Conservation (phyloP, 345 rosid genomes). For the Murraya koenigii region DNA sequence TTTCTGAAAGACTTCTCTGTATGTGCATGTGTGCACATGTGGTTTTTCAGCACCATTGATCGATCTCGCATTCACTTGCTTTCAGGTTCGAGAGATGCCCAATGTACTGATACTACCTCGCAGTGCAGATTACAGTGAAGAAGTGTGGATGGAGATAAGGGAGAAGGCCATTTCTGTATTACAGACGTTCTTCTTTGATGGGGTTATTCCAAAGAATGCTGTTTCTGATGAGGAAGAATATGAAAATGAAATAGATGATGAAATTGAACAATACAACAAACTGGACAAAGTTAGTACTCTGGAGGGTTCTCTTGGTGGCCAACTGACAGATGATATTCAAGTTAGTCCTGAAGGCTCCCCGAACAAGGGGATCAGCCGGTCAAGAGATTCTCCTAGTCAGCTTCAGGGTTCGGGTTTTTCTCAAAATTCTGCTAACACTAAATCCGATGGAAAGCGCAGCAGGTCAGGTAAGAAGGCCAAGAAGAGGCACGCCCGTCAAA, state of each 20-base stretch:
- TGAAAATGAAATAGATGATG: conserved; percentile 58
- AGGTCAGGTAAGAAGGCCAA: conserved; percentile 95
- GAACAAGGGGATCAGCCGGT: conserved; percentile 37
- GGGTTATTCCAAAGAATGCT: conserved; percentile 64
- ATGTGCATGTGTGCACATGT: background rate
- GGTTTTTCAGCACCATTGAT: background rate
- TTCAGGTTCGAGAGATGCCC: conserved; percentile 98
- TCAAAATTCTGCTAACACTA: conserved; percentile 31
- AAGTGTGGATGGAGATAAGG: conserved; percentile 98
- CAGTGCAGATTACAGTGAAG: conserved; percentile 99
- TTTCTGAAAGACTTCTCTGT: conserved; percentile 1
- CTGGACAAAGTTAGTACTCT: conserved; percentile 42
- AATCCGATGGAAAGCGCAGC: conserved; percentile 66
- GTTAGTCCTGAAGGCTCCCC: conserved; percentile 51
- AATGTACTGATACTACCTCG: conserved; percentile 95
- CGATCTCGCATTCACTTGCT: conserved; percentile 7
- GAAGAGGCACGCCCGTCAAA: conserved; percentile 85
- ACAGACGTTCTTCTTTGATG: conserved; percentile 80
- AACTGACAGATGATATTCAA: conserved; percentile 43
- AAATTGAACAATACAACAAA: conserved; percentile 38
- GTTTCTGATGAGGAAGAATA: conserved; percentile 81
- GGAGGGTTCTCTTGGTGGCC: conserved; percentile 49
- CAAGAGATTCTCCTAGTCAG: conserved; percentile 54
- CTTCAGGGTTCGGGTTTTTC: conserved; percentile 50
- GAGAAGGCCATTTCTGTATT: conserved; percentile 86